A percentile compares a stretch with the other conserved stretches of the same genome.
Evolutionary conservation across 1,139 yeast species (phyloP).

Genomic region (Groenewaldozyma sp.): DNA sequence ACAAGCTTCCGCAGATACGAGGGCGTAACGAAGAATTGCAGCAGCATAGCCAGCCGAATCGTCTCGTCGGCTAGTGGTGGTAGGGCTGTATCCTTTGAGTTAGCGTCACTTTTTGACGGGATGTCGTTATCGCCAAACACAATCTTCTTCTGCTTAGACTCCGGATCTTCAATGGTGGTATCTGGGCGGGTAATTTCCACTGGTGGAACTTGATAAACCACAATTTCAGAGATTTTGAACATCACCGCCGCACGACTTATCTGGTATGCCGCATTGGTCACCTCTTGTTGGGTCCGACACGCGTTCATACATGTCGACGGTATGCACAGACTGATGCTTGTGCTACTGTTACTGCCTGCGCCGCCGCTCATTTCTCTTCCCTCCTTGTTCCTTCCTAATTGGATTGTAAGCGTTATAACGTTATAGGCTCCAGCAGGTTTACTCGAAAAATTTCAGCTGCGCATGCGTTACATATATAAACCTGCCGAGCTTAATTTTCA

Average conservation of each 20-base stretch:
- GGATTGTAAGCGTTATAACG: no score
- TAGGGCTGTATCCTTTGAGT: no score
- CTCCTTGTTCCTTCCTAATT: no score
- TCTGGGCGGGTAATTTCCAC: slow-evolving; percentile 22
- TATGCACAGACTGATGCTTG: slow-evolving; percentile 26
- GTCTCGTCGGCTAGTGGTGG: no score
- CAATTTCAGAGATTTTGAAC: slow-evolving; percentile 62
- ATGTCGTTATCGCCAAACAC: slow-evolving; percentile 17
- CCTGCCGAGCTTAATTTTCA: no score
- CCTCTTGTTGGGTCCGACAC: slow-evolving; percentile 61
- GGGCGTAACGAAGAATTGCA: slow-evolving; percentile 82
- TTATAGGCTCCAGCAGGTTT: no score
- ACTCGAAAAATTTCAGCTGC: no score
- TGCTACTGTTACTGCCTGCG: background rate
- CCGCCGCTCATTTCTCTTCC: no score
- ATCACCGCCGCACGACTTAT: slow-evolving; percentile 66
- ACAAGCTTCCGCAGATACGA: slow-evolving; percentile 63
- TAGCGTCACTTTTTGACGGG: slow-evolving; percentile 10
- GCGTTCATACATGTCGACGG: slow-evolving; percentile 52
- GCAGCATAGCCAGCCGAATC: slow-evolving; percentile 54
- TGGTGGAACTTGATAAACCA: slow-evolving; percentile 40
- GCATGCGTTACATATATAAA: no score
- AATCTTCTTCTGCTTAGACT: slow-evolving; percentile 18
- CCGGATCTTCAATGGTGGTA: slow-evolving; percentile 26
- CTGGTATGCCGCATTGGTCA: slow-evolving; percentile 65